Percentiles rank a stretch among this genome's conserved stretches.
Conservation (phyloP, 345 rosid species). For the Erodium maritimum region DNA sequence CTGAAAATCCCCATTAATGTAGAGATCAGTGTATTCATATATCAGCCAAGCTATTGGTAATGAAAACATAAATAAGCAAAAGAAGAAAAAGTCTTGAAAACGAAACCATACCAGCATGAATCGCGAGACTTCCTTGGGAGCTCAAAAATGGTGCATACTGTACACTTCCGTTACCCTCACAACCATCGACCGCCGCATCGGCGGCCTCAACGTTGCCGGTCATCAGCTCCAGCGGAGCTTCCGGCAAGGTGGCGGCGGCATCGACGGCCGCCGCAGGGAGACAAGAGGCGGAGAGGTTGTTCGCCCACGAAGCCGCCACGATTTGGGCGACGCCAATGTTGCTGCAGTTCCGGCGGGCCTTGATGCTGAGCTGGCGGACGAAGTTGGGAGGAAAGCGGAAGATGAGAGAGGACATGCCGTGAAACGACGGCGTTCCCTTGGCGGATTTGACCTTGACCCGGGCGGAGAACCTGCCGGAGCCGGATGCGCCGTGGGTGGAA, state of each 20-base stretch:
- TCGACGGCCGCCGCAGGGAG: slow-evolving; percentile 34
- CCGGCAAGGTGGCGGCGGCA: slow-evolving; percentile 29
- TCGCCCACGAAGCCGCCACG: slow-evolving; percentile 95
- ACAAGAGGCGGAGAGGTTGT: slow-evolving; percentile 33
- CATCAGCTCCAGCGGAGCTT: slow-evolving; percentile 21
- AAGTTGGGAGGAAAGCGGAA: slow-evolving; percentile 86
- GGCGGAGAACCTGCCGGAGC: slow-evolving; percentile 17
- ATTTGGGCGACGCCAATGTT: slow-evolving; percentile 98
- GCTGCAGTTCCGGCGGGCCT: slow-evolving; percentile 96
- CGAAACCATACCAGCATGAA: slow-evolving; percentile 72
- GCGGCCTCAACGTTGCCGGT: slow-evolving; percentile 27
- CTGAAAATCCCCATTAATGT: too few relatives aligned
- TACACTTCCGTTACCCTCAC: slow-evolving; percentile 22
- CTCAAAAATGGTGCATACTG: slow-evolving; percentile 45
- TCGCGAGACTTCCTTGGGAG: slow-evolving; percentile 76
- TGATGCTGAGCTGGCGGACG: slow-evolving; percentile 90
- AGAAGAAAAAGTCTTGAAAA: not conserved
- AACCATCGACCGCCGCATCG: slow-evolving; percentile 32
- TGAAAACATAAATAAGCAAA: not conserved
- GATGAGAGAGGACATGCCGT: slow-evolving; percentile 60
- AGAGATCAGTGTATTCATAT: not conserved
- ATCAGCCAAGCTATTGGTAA: not conserved
- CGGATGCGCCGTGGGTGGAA: slow-evolving; percentile 3
- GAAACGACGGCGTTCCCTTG: slow-evolving; percentile 13
- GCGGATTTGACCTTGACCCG: slow-evolving; percentile 15